Conservation (phyloP, 331 rosid genomes). For the Rhamnella rubrinervis region DNA sequence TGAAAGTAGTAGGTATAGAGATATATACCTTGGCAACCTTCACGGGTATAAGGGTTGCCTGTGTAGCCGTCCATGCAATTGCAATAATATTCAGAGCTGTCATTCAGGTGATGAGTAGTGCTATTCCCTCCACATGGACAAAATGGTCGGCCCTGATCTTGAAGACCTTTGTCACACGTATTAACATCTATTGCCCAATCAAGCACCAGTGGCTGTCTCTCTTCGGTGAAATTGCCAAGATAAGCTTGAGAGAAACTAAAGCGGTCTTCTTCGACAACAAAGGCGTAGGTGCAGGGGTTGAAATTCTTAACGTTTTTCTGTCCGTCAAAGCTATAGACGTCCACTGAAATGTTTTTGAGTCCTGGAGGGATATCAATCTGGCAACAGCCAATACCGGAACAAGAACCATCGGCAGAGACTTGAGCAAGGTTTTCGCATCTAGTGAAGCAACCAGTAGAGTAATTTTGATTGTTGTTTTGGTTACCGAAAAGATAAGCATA, state of each 20-base stretch:
- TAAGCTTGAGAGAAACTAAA: conserved; percentile 18
- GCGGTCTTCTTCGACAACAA: conserved; percentile 18
- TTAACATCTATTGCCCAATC: conserved; percentile 20
- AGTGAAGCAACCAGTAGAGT: conserved; percentile 20
- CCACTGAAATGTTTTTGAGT: not conserved
- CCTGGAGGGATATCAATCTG: conserved; percentile 23
- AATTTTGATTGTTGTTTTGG: not conserved
- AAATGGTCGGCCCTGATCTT: not conserved
- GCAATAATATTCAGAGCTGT: conserved; percentile 12
- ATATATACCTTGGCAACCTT: conserved; percentile 22
- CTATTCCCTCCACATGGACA: conserved; percentile 19
- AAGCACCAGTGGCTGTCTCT: conserved; percentile 11
- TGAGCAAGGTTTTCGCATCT: not conserved
- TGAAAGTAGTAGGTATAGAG: not conserved
- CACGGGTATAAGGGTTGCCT: conserved; percentile 23
- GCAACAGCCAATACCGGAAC: conserved; percentile 32
- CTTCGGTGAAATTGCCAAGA: not conserved
- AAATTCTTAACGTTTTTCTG: conserved; percentile 1
- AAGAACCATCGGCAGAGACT: conserved; percentile 9
- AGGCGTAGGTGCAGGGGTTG: conserved; percentile 23
- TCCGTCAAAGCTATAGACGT: not conserved
- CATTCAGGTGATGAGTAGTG: not conserved
- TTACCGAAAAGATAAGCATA: not conserved
- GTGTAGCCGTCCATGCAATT: conserved; percentile 9
- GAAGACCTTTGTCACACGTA: not conserved